Evolutionary conservation across 2,329 filamentous ascomycete species (phyloP), one percentile per base, ranked within the genome.

Genomic region (Stagonosporopsis chrysanthemi): DNA sequence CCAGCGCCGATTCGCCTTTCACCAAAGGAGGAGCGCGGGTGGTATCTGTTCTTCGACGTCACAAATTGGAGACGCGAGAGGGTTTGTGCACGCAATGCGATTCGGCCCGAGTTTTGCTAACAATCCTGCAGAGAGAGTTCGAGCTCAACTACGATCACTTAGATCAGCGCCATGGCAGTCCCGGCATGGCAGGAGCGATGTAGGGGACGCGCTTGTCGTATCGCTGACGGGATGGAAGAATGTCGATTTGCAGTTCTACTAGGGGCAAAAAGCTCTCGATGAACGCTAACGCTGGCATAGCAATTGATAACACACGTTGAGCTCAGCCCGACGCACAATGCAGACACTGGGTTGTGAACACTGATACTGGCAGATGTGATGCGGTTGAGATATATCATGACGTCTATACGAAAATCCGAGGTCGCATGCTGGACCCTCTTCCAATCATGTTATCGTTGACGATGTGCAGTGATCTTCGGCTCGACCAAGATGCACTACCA

Each of bases 41-140:
- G 81, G 65, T 84, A 84, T 70, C 74, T 84, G 52, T 84, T 84
- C 75, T 84, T 83, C 67, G 81, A 84, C 49, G 80, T 81, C 14
- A 79, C 72, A 48, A 79, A 82, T 62, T 84, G 82, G 82, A 77
- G 81, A 51, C 74, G 81, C 56, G 81, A 84, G 63, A 75, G 82
- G 69, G 79, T 80, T 73, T 43, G 70, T 66, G 6, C 23, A 45
- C 3, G 11, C n/a, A 28, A 36, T 24, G 7, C 7, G 6, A 22
- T 22, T 6, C 1, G 5, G 7, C 8, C 9, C 7, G 14, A 9
- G 11, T 12, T 31, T 6, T 39, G 49, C 65, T 75, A 64, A 72
- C 58, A 17, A 39, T 3, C 7, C 15, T 59, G 44, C 64, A 81
- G 79, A 77, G 81, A 60, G 81, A 83, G 60, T 81, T 83, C 61